Percentiles rank a stretch among this genome's conserved stretches.
Evolutionary conservation across 148 eudicot species (phyloP).

Genomic region (Talinum fruticosum): DNA sequence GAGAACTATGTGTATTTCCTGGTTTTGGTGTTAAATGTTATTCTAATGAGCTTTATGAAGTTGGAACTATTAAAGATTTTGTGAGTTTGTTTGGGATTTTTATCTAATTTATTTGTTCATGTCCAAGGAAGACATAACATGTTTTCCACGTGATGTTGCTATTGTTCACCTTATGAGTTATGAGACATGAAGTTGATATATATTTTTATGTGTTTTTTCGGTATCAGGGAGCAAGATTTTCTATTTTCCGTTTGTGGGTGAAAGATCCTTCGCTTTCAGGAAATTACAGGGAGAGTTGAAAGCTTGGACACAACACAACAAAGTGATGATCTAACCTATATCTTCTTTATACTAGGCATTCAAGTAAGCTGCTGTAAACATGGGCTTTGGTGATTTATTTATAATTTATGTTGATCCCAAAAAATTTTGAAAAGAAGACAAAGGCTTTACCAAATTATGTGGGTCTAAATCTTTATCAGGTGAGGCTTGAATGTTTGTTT

Average conservation of each 20-base stretch:
- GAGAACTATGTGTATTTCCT: too few relatives aligned
- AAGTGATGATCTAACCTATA: constrained; percentile 3
- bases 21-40: too few relatives aligned
- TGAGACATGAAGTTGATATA: not conserved
- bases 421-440: not conserved
- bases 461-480: not conserved
- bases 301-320: not conserved
- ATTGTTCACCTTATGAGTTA: not conserved
- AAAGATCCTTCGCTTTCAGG: constrained; percentile 1
- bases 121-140: not conserved
- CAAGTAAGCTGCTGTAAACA: not conserved
- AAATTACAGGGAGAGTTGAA: not conserved
- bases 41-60: too few relatives aligned
- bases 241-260: not conserved
- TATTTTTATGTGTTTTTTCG: not conserved
- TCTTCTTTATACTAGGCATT: not conserved
- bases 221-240: constrained; percentile 1
- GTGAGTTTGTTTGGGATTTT: not conserved
- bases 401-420: not conserved
- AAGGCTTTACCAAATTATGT: not conserved
- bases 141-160: not conserved
- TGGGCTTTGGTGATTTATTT: not conserved
- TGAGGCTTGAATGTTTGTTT: not conserved
- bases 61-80: not conserved
- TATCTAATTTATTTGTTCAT: not conserved